A percentile compares a stretch with the other conserved stretches of the same genome.
These are phyloP conservation scores for Solanum bulbocastanum DNA, from an alignment of 257 asterid species.

Conservation along the genomic window DNA sequence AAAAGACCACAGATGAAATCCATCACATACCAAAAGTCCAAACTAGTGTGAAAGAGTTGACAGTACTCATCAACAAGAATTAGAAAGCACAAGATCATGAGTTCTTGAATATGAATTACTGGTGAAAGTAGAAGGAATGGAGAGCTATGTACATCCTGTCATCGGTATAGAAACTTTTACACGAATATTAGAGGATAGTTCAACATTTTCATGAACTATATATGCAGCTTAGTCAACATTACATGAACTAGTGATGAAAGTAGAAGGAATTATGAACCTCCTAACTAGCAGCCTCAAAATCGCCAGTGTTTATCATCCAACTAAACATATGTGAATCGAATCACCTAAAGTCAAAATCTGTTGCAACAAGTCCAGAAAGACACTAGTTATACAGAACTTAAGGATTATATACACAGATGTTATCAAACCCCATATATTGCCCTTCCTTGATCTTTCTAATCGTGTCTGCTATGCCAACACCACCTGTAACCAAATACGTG, in stretches of 20 bases:
- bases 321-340: neutral
- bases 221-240: neutral
- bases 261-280: neutral
- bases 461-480: slow-evolving; percentile 45
- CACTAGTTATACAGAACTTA: neutral
- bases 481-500: slow-evolving; percentile 28
- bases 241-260: neutral
- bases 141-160: neutral
- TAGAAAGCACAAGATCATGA: slow-evolving; percentile 34
- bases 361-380: neutral
- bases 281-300: neutral
- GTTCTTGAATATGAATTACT: neutral
- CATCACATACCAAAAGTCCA: neutral
- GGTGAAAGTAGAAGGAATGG: neutral
- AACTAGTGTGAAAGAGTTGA: slow-evolving; percentile 56
- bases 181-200: neutral
- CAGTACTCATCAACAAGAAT: slow-evolving; percentile 53
- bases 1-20: neutral
- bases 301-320: neutral
- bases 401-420: slow-evolving; percentile 35
- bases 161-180: neutral
- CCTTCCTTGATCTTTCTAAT: slow-evolving; percentile 24
- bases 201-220: neutral
- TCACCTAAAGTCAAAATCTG: neutral
- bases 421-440: slow-evolving; percentile 42